Percentiles rank a stretch among this genome's conserved stretches.
Conservation (phyloP, 441 rosid species). For the Pelargonium fulgidum region DNA sequence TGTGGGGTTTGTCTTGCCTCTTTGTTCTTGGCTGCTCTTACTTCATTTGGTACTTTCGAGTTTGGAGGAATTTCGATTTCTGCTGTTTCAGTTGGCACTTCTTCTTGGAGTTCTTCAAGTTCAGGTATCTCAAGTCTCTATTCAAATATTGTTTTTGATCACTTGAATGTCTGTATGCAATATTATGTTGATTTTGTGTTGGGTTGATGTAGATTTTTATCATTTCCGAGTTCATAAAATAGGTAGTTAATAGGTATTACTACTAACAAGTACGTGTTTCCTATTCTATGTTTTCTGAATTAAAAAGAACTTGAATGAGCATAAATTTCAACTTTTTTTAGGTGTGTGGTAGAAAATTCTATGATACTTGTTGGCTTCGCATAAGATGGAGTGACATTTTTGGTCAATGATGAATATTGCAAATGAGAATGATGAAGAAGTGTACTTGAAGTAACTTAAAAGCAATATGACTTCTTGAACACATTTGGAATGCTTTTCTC, state of each 20-base stretch:
- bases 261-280: too few species aligned
- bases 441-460: constrained; percentile 31
- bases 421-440: constrained; percentile 26
- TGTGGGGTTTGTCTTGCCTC: constrained; percentile 82
- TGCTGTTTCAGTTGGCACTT: constrained; percentile 29
- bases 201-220: neutral
- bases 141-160: too few species aligned
- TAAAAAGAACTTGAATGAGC: too few species aligned
- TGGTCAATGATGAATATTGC: neutral
- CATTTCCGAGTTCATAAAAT: too few species aligned
- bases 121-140: neutral
- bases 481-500: constrained; percentile 19
- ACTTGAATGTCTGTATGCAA: neutral
- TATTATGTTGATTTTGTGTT: neutral
- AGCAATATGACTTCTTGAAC: constrained; percentile 21
- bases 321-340: too few species aligned
- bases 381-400: neutral
- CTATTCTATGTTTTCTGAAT: too few species aligned
- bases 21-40: constrained; percentile 67
- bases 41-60: constrained; percentile 63
- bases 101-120: constrained; percentile 35
- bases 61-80: constrained; percentile 48
- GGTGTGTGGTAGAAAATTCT: too few species aligned
- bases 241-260: too few species aligned
- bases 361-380: neutral